Conservation (phyloP, 768 basidiomycete species). For the Hericium erinaceus region DNA sequence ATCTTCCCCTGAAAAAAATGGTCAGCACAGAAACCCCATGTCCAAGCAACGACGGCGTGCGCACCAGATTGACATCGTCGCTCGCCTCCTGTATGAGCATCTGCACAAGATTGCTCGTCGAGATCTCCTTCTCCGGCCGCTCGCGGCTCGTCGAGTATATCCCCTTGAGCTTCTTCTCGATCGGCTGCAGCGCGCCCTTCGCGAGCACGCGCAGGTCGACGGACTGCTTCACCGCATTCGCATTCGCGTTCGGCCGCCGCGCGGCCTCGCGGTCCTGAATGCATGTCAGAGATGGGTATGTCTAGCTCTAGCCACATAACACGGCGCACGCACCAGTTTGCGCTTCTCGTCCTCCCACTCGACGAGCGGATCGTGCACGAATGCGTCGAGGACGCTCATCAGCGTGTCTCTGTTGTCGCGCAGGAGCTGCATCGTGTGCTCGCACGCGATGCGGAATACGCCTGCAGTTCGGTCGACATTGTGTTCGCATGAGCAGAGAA, state of each 20-base stretch:
- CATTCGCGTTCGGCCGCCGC: background rate
- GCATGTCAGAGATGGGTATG: too few species aligned
- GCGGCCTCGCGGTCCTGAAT: conserved; percentile 13
- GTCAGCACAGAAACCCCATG: too few species aligned
- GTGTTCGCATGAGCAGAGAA: background rate
- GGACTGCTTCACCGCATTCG: conserved; percentile 3
- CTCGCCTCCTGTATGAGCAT: conserved; percentile 86
- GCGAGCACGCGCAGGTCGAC: conserved; percentile 59
- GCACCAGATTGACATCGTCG: conserved; percentile 57
- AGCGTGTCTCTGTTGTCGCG: conserved; percentile 87
- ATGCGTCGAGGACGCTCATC: conserved; percentile 93
- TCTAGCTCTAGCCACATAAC: too few species aligned
- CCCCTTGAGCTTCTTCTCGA: conserved; percentile 77
- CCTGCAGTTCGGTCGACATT: conserved; percentile 32
- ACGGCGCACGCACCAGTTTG: conserved; percentile 35
- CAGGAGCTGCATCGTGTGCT: conserved; percentile 80
- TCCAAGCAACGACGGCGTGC: conserved; percentile 13
- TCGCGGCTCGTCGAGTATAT: conserved; percentile 38
- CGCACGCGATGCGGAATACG: conserved; percentile 84
- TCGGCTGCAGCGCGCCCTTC: conserved; percentile 66
- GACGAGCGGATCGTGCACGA: conserved; percentile 92
- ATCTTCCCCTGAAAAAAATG: conserved; percentile 54
- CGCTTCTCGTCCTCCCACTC: conserved; percentile 88
- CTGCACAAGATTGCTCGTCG: conserved; percentile 85
- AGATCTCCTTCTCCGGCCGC: conserved; percentile 35